Base-by-base conservation (phyloP, 345 rosid species). In the Populus nigra region DNA sequence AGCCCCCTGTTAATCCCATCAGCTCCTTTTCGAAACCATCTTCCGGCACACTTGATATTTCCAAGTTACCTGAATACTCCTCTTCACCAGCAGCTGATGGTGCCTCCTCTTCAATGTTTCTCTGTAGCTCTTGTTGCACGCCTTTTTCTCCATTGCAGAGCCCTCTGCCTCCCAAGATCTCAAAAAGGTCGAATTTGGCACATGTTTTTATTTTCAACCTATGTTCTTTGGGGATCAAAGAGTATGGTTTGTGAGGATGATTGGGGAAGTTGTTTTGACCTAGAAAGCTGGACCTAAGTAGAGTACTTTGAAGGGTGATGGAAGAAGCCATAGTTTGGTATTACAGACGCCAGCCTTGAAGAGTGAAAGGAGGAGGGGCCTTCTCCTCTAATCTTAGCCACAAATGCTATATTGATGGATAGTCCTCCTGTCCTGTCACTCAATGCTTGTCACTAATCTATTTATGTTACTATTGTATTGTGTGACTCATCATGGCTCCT, bases 1-100 rank as follows among this genome's bases (percentile, higher is more conserved):
- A 92, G 31, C 98, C 98, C 25, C 98, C 98, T 0, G 97, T 93
- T 65, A 96, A 81, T 12, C 98, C 99, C 96, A 93, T 88, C 86
- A 96, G 41, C 80, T 93, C 97, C 83, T 91, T 95, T 4, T 84
- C 94, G 23, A 93, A 95, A 67, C 81, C 96, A 17, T 86, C 76
- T 78, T 91, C 93, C 2, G 93, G 91, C 63, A 89, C 87, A 49
- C 62, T 65, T 5, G 78, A 12, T n/a, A 43, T 47, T 12, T 7
- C 77, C 29, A 43, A 73, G 8, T 47, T 41, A 1, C 71, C 80
- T 10, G 80, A 70, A 55, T 73, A 50, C 74, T 31, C 81, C 0
- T 72, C 82, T 41, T 27, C 69, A 22, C 73, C 76, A 45, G 50
- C 59, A 23, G 22, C 27, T 8, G 82, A 16, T n/a, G 85, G 57